A percentile compares a stretch with the other conserved stretches of the same genome.
These are phyloP conservation scores for Testicularia cyperi DNA, from an alignment of 1,284 basidiomycete species.

Conservation along the genomic window DNA sequence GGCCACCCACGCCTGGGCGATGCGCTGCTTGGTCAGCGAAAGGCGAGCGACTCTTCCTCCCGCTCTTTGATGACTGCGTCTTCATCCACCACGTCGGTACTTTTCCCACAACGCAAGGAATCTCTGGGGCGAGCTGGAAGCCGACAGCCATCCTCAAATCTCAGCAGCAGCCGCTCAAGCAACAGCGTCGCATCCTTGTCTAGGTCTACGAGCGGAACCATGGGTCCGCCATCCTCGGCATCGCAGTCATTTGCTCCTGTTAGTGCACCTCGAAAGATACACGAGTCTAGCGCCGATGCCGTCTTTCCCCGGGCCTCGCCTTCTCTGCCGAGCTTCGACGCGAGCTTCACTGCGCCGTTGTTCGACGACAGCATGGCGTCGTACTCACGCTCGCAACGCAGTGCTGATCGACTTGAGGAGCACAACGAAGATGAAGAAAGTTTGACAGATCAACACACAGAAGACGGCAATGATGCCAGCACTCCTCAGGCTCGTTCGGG, in stretches of 20 bases:
- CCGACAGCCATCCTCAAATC: conserved; percentile 1
- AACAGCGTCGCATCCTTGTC: conserved; percentile 16
- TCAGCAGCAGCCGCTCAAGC: conserved; percentile 17
- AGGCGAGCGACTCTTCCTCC: conserved; percentile 25
- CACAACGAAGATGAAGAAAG: background rate
- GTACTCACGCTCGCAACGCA: conserved; percentile 1
- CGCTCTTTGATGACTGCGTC: conserved; percentile 18
- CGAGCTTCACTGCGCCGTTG: conserved; percentile 19
- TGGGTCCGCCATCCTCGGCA: conserved; percentile 24
- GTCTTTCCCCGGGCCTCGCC: conserved; percentile 6
- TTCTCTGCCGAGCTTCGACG: conserved; percentile 31
- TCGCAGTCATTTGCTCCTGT: conserved; percentile 12
- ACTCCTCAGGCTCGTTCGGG: conserved; percentile 19
- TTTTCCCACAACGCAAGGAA: conserved; percentile 25
- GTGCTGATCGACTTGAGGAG: conserved; percentile 1
- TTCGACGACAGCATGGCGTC: conserved; percentile 7
- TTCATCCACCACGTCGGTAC: conserved; percentile 22
- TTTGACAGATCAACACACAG: no score
- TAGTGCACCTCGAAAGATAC: conserved; percentile 3
- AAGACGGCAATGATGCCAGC: conserved; percentile 4
- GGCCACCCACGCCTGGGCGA: conserved; percentile 32
- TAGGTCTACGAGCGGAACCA: conserved; percentile 20
- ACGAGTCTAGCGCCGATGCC: background rate
- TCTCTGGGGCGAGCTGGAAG: conserved; percentile 16
- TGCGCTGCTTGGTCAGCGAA: conserved; percentile 31